Conservation (phyloP, 768 basidiomycete genomes). For the Amanita fuliginea region DNA sequence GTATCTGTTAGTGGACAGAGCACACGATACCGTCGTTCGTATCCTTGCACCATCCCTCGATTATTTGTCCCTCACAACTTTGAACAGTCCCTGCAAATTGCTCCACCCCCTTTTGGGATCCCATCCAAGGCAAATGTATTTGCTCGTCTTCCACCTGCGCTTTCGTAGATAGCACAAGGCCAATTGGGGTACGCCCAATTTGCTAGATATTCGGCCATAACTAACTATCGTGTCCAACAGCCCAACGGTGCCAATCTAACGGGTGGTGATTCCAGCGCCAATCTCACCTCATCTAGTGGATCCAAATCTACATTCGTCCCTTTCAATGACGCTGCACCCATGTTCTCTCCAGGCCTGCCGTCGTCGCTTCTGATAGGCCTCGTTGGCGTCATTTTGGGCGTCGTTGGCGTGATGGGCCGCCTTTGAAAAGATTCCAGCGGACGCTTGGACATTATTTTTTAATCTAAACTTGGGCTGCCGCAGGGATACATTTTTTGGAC, state of each 20-base stretch:
- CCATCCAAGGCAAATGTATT: conserved; percentile 51
- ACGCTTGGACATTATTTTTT: background rate
- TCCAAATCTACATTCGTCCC: conserved; percentile 29
- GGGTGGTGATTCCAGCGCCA: conserved; percentile 37
- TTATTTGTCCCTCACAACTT: background rate
- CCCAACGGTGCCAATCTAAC: conserved; percentile 64
- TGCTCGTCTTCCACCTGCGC: conserved; percentile 46
- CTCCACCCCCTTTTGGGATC: conserved; percentile 77
- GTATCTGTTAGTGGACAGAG: conserved; percentile 30
- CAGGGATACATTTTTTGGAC: background rate
- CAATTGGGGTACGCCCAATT: conserved; percentile 44
- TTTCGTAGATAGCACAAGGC: conserved; percentile 52
- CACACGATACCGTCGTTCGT: conserved; percentile 45
- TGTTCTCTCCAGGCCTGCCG: conserved; percentile 21
- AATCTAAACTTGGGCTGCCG: background rate
- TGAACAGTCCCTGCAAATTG: conserved; percentile 54
- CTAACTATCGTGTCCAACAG: conserved; percentile 17
- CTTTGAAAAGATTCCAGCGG: background rate
- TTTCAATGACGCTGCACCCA: conserved; percentile 31
- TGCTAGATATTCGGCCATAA: conserved; percentile 1
- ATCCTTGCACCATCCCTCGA: background rate
- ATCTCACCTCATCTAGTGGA: conserved; percentile 12
- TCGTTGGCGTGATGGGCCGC: conserved; percentile 15
- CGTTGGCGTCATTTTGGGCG: conserved; percentile 25
- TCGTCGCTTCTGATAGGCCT: conserved; percentile 23